Base-by-base conservation (phyloP, 257 asterid species). In the Leptodermis oblonga region DNA sequence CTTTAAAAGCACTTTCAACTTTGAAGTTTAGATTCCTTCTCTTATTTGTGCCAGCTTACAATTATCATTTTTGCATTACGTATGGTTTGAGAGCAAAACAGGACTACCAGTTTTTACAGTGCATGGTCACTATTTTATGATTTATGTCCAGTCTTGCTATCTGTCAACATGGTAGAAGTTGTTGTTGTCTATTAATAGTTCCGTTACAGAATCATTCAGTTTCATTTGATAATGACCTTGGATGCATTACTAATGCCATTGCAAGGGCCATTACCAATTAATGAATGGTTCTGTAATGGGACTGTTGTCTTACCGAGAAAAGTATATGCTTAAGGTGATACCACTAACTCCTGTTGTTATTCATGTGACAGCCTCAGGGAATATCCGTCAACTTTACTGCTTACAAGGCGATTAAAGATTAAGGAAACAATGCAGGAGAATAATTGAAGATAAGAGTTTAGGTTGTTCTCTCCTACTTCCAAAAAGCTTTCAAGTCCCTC, bases 371-470 rank as follows among this genome's bases (percentile, higher is more conserved):
- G 97, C 98, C 46, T 92, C 98, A 17, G 98, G 98, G 66, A 92
- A 92, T 78, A 84, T 90, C 70, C 85, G 87, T 68, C 97, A 92
- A 79, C 96, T 90, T 43, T 90, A 90, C 83, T 92, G 92, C 84
- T 67, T 85, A 74, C 97, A 90, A 71, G 95, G 96, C 41, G 96
- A 90, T 56, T 82, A 25, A 76, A 71, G 9, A 33, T 68, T 63
- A 31, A 31, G 59, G n/a, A 34, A 55, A 60, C 58, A 14, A 46
- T 2, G 58, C 43, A 43, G 14, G 20, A 45, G 36, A 56, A 28
- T 30, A 49, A 36, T 11, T 33, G 69, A 77, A 73, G 72, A 39
- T 42, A n/a, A 33, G 58, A n/a, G 43, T 20, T 23, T 31, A 51
- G 36, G 46, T 64, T 65, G 55, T 56, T 45, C 26, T 59, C 41